phyloP scores from a whole-genome alignment of 1,284 basidiomycete species.

The Kwoniella shivajii region DNA sequence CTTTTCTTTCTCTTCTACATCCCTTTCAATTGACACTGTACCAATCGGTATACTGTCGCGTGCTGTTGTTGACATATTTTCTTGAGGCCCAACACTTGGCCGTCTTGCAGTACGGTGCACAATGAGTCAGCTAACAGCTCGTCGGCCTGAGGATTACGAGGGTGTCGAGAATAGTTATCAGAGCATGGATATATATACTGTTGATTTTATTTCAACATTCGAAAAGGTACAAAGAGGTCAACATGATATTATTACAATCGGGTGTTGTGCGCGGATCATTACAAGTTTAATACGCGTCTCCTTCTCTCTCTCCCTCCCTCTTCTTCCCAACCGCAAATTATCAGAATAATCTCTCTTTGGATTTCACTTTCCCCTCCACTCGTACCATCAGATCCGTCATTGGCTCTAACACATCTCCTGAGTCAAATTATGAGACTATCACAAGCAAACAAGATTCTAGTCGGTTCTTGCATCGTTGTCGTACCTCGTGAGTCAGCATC shows the following conservation, averaged over 20 bases:
- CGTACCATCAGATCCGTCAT: too few relatives aligned
- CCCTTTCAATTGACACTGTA: too few relatives aligned
- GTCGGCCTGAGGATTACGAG: neutral
- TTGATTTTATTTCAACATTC: too few relatives aligned
- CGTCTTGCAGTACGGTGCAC: too few relatives aligned
- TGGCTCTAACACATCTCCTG: neutral
- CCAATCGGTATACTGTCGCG: too few relatives aligned
- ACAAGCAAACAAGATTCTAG: slow-evolving; percentile 41
- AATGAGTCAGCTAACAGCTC: too few relatives aligned
- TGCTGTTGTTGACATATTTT: neutral
- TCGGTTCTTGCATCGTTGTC: slow-evolving; percentile 35
- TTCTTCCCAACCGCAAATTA: too few relatives aligned
- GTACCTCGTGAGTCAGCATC: slow-evolving; percentile 33
- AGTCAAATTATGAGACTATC: slow-evolving; percentile 26
- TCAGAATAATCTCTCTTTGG: too few relatives aligned
- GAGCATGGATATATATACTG: too few relatives aligned
- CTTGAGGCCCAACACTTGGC: neutral
- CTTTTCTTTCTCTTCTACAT: neutral
- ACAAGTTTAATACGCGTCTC: neutral
- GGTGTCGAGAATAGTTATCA: neutral
- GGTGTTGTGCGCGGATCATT: too few relatives aligned
- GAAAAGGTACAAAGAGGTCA: neutral
- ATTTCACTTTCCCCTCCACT: too few relatives aligned
- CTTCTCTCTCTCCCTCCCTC: neutral
- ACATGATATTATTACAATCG: neutral